Evolutionary conservation across 108 stramenopile genomes (phyloP), one percentile per base, ranked within the genome.

Genomic region (Pseudonitzschia delicatissima): DNA sequence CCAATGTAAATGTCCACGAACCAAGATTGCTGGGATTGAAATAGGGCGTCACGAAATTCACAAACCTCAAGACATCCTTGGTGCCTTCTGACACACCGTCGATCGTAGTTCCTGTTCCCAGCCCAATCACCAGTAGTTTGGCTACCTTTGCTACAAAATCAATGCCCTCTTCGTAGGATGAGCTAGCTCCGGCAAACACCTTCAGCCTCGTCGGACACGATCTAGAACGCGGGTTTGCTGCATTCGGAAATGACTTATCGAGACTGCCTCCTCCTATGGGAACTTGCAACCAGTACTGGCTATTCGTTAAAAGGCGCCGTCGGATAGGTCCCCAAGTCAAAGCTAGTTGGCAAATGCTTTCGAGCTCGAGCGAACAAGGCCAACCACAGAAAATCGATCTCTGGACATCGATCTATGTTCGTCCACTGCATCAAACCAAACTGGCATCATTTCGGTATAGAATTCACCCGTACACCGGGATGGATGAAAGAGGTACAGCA

Each of bases 21-120:
- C 94, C 94, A 57, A 85, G 51, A 77, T 96, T 96, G 29, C 90
- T 91, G 9, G 94, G 94, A 71, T 96, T 86, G 77, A 87, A 96
- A 64, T 96, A 96, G 11, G 94, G 94, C 20, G 87, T 80, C 28
- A 90, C 86, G 67, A 82, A 93, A 15, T 72, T 72, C 50, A 92
- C 59, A 63, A 96, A 91, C 51, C 83, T 72, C 44, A 96, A 64
- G 3, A 96, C 76, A 64, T 92, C 91, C 20, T 47, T 42, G 4
- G 92, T 88, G 4, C 94, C 92, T 36, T 87, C 80, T 15, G 93
- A 92, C n/a, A 70, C 40, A 36, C 66, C 60, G 17, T 55, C 68
- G 15, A 36, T 45, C 7, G 3, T 18, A 25, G 59, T 51, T 25
- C 71, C 66, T 18, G 53, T 45, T 9, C 93, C 93, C 45, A 91